These are phyloP conservation scores for Saussurea involucrata DNA, from an alignment of 129 eudicot species.

Conservation along the genomic window DNA sequence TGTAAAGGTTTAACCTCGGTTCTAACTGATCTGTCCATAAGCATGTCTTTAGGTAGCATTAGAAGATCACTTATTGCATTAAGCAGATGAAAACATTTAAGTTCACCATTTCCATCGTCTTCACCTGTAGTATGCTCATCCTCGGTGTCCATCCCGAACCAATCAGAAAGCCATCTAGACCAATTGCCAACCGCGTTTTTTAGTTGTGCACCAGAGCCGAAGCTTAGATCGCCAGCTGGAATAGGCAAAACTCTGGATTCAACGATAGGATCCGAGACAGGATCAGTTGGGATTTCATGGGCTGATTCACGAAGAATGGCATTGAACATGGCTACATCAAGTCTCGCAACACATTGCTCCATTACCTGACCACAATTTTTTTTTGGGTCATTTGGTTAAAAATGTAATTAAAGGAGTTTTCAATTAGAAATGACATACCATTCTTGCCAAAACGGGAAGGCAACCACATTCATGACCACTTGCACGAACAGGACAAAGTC, in stretches of 20 bases:
- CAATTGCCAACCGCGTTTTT: conserved; percentile 93
- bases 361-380: conserved; percentile 49
- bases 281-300: conserved; percentile 92
- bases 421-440: conserved; percentile 38
- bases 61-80: conserved; percentile 88
- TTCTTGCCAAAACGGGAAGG: conserved; percentile 82
- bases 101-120: conserved; percentile 36
- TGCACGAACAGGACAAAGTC: conserved; percentile 97
- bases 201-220: conserved; percentile 96
- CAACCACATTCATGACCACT: conserved; percentile 96
- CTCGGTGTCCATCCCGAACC: conserved; percentile 58
- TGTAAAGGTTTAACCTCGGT: conserved; percentile 51
- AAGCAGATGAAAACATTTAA: conserved; percentile 68
- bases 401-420: neutral
- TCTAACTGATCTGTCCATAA: conserved; percentile 77
- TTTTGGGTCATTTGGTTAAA: neutral
- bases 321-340: conserved; percentile 98
- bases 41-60: conserved; percentile 98
- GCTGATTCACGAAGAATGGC: conserved; percentile 97
- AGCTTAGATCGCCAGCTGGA: conserved; percentile 93
- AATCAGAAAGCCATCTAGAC: conserved; percentile 85
- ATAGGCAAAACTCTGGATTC: conserved; percentile 90
- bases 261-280: conserved; percentile 94
- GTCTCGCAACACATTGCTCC: conserved; percentile 92
- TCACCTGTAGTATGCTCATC: conserved; percentile 29